A percentile compares a stretch with the other conserved stretches of the same genome.
Conservation (phyloP, 1,139 yeast genomes). For the Blastobotrys apis region DNA sequence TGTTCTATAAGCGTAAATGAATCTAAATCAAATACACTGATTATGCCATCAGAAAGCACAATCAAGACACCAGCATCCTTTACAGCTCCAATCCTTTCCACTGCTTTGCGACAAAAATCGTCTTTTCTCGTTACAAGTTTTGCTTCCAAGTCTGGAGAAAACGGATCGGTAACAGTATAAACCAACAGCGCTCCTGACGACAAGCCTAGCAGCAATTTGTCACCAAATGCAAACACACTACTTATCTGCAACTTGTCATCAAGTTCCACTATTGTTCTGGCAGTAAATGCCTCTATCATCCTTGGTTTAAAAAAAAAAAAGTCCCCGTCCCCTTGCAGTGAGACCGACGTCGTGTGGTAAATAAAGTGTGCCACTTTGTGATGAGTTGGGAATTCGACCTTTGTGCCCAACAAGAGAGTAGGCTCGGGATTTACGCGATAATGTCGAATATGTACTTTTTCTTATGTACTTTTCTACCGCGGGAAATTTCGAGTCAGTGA, state of each 20-base stretch:
- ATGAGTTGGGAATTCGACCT: too few species aligned
- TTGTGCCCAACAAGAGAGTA: too few species aligned
- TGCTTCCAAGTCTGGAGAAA: constrained; percentile 20
- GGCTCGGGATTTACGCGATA: too few species aligned
- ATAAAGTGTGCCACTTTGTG: too few species aligned
- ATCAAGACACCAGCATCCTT: constrained; percentile 37
- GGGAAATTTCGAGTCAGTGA: too few species aligned
- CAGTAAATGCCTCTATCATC: constrained; percentile 11
- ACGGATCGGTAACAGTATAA: constrained; percentile 27
- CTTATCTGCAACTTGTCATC: constrained; percentile 1
- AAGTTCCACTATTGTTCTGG: constrained; percentile 5
- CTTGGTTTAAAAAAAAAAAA: too few species aligned
- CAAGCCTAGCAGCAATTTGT: constrained; percentile 28
- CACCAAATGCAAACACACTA: constrained; percentile 25
- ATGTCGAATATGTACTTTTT: too few species aligned
- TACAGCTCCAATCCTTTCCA: constrained; percentile 35
- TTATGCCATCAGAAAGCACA: constrained; percentile 33
- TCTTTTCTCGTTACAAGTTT: constrained; percentile 18
- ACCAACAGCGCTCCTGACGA: constrained; percentile 26
- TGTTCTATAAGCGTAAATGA: constrained; percentile 33
- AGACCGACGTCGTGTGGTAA: too few species aligned
- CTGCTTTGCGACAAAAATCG: constrained; percentile 20
- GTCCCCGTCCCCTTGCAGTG: neutral
- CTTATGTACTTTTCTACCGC: too few species aligned
- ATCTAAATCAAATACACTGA: constrained; percentile 36